Evolutionary conservation across 495 filamentous ascomycete species (phyloP), one percentile per base, ranked within the genome.

Genomic region (Penicillium simplicissimum): DNA sequence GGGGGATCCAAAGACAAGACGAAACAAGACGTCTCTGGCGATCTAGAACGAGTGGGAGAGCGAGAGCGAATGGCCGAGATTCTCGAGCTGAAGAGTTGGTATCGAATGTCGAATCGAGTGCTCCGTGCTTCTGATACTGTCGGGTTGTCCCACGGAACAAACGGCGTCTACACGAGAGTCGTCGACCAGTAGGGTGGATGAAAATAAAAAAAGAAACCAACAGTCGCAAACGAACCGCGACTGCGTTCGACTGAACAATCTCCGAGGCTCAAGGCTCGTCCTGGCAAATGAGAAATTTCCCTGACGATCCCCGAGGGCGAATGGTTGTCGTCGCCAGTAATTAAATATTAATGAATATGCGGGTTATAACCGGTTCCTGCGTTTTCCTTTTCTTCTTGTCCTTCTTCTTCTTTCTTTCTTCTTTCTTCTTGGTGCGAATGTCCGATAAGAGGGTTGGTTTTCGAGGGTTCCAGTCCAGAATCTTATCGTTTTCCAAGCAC

Each of bases 331-430:
- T 62, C 61, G 65, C 62, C 61, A 33, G 56, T 52, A 64, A 67
- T 67, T 67, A 67, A 60, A 51, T 64, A 67, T 67, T 67, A 67
- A 59, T 60, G 59, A 64, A 59, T 57, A 62, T 59, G 59, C 65
- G 52, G 59, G 34, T 57, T 64, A 62, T 64, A 69, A 59, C 54
- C 57, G 33, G 38, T 34, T 52, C 48, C n/a, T 31, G 23, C 23
- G 21, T 33, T 51, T n/a, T 45, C 43, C 31, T 17, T 15, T 62
- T 34, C 47, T 62, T 40, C 31, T 52, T 49, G 45, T 64, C 57
- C 63, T 55, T 42, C 57, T 57, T 25, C 23, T 34, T 47, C n/a
- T 47, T 31, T 23, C 3, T 61, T 62, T 58, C 19, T 37, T 52
- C 48, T 8, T 54, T 51, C 53, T 64, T 64, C 60, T 56, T 65